phyloP scores from a whole-genome alignment of 208 protist species.

The Polymyxa betae region DNA sequence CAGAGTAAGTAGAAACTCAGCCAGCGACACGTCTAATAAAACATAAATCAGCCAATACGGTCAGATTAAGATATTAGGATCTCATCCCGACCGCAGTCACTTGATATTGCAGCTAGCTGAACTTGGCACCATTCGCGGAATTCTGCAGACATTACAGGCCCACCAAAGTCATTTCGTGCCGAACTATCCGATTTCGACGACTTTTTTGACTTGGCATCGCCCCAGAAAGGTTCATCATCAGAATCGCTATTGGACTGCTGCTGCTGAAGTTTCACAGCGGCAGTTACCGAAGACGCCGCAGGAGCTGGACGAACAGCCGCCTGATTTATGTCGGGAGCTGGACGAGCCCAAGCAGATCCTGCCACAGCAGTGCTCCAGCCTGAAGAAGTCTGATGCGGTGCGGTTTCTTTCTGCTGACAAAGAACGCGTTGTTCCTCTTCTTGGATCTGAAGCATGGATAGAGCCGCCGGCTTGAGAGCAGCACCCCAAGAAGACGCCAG shows the following conservation, averaged over 20 bases:
- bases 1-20: constrained; percentile 5
- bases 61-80: not conserved
- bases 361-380: constrained; percentile 35
- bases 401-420: not conserved
- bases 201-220: too few relatives aligned
- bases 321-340: too few relatives aligned
- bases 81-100: not conserved
- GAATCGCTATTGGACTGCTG: not conserved
- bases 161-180: constrained; percentile 13
- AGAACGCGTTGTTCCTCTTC: constrained; percentile 6
- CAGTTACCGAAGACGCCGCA: not conserved
- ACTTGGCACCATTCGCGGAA: constrained; percentile 15
- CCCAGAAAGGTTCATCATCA: constrained; percentile 35
- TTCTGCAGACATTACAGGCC: not conserved
- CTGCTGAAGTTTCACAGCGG: not conserved
- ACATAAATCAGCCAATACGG: not conserved
- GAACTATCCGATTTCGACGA: not conserved
- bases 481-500: not conserved
- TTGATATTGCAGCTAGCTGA: not conserved
- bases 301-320: not conserved
- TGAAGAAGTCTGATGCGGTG: not conserved
- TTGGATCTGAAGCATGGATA: constrained; percentile 19
- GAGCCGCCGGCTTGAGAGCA: not conserved
- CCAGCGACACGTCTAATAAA: not conserved
- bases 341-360: not conserved